These are phyloP conservation scores for Aschersonia sp. DNA, from an alignment of 2,329 filamentous ascomycete genomes.

Conservation along the genomic window DNA sequence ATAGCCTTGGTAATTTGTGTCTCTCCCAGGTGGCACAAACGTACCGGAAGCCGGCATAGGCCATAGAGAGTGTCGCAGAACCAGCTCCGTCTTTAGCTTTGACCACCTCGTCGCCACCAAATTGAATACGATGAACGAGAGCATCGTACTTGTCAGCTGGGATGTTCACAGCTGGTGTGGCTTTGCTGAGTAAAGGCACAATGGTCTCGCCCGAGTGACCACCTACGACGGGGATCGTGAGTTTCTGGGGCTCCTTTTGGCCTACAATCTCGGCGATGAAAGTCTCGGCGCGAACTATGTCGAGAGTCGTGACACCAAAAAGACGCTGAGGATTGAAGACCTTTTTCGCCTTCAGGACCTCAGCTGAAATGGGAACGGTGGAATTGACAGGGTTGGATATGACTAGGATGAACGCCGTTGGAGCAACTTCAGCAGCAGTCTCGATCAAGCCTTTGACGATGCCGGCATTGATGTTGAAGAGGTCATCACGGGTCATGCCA, in stretches of 20 bases:
- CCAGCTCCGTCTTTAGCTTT: conserved; percentile 87
- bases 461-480: conserved; percentile 99
- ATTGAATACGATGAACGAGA: conserved; percentile 90
- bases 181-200: conserved; percentile 91
- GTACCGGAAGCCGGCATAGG: conserved; percentile 85
- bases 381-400: conserved; percentile 99
- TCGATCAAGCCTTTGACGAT: conserved; percentile 93
- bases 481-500: conserved; percentile 97
- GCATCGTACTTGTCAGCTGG: conserved; percentile 82
- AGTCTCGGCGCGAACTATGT: conserved; percentile 95
- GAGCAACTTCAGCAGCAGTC: conserved; percentile 72
- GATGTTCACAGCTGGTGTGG: conserved; percentile 64
- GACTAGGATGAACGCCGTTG: conserved; percentile 89
- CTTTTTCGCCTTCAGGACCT: conserved; percentile 85
- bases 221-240: conserved; percentile 83
- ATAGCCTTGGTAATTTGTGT: not conserved
- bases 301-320: conserved; percentile 96
- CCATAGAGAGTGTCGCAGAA: conserved; percentile 88
- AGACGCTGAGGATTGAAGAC: conserved; percentile 93
- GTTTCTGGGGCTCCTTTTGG: conserved; percentile 67
- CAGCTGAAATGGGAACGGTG: conserved; percentile 91
- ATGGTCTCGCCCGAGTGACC: conserved; percentile 98
- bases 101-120: conserved; percentile 94
- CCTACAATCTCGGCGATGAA: conserved; percentile 81
- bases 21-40: conserved; percentile 10